These are phyloP conservation scores for Yamadazyma takamatsuzukensis DNA, from an alignment of 805 yeast species.

Conservation along the genomic window DNA sequence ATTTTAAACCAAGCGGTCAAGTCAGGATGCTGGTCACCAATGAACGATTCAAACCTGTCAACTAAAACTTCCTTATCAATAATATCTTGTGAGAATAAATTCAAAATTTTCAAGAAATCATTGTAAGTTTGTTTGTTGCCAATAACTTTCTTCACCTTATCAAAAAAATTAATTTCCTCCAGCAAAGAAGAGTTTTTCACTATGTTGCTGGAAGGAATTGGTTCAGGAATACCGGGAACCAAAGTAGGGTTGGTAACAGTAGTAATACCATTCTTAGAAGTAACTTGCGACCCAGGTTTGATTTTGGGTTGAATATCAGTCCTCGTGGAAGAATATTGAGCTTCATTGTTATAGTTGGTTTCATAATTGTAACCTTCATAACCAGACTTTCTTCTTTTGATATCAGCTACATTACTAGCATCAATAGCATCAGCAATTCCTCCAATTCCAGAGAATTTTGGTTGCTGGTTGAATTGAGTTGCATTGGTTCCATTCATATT, in stretches of 20 bases:
- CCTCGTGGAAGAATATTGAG: slow-evolving; percentile 48
- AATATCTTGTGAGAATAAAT: slow-evolving; percentile 85
- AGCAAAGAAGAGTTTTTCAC: slow-evolving; percentile 57
- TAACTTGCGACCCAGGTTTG: slow-evolving; percentile 13
- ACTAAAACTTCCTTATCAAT: slow-evolving; percentile 80
- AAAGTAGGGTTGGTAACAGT: slow-evolving; percentile 54
- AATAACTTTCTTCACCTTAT: slow-evolving; percentile 82
- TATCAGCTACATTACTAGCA: slow-evolving; percentile 2
- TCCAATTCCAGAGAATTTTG: not conserved
- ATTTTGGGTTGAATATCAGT: slow-evolving; percentile 23
- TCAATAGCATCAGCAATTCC: slow-evolving; percentile 1
- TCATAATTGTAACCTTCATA: slow-evolving; percentile 29
- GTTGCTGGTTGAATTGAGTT: slow-evolving; percentile 2
- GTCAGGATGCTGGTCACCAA: slow-evolving; percentile 73
- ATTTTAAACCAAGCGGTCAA: slow-evolving; percentile 86
- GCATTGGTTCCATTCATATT: no score
- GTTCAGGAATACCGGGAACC: slow-evolving; percentile 84
- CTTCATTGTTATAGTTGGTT: slow-evolving; percentile 33
- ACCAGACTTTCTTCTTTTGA: slow-evolving; percentile 20
- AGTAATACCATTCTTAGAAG: slow-evolving; percentile 23
- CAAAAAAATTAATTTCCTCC: slow-evolving; percentile 89
- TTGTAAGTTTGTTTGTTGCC: slow-evolving; percentile 87
- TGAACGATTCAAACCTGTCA: slow-evolving; percentile 77
- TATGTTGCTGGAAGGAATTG: slow-evolving; percentile 48
- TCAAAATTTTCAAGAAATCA: slow-evolving; percentile 85